phyloP scores from a whole-genome alignment of 495 filamentous ascomycete genomes.

The Tuber magnatum region DNA sequence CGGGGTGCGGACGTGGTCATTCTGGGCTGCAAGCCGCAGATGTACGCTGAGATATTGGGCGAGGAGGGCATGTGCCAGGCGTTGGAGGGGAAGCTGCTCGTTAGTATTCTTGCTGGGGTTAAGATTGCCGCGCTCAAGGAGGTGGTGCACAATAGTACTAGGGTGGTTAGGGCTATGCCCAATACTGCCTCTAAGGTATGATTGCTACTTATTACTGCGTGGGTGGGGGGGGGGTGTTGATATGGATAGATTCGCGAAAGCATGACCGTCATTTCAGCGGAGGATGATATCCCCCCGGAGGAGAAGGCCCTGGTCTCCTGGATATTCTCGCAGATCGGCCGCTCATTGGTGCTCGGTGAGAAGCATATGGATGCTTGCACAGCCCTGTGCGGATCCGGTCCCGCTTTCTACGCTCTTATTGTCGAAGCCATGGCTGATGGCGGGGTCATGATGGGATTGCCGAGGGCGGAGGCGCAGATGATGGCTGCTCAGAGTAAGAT shows the following conservation, averaged over 20 bases:
- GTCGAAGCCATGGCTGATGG: slow-evolving; percentile 71
- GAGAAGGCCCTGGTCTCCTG: slow-evolving; percentile 57
- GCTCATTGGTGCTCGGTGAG: slow-evolving; percentile 58
- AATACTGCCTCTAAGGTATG: slow-evolving; percentile 54
- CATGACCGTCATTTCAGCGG: slow-evolving; percentile 71
- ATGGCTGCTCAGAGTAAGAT: slow-evolving; percentile 73
- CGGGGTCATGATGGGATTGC: slow-evolving; percentile 72
- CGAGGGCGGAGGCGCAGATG: slow-evolving; percentile 63
- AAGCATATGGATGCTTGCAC: slow-evolving; percentile 66
- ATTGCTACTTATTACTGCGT: neutral
- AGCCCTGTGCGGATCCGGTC: slow-evolving; percentile 68
- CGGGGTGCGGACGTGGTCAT: slow-evolving; percentile 59
- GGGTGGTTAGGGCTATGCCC: slow-evolving; percentile 67
- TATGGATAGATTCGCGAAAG: slow-evolving; percentile 59
- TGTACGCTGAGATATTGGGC: slow-evolving; percentile 57
- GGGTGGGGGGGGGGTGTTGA: neutral
- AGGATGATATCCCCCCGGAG: slow-evolving; percentile 50
- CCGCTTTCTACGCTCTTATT: slow-evolving; percentile 71
- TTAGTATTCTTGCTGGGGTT: slow-evolving; percentile 80
- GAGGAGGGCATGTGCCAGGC: slow-evolving; percentile 61
- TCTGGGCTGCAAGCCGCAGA: slow-evolving; percentile 72
- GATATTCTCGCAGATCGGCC: slow-evolving; percentile 68
- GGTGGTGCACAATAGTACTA: slow-evolving; percentile 43
- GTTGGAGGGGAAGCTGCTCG: slow-evolving; percentile 67
- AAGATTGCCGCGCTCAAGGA: slow-evolving; percentile 43